Percentiles rank a stretch among this genome's conserved stretches.
Conservation (phyloP, 2,329 filamentous ascomycete species). For the Ascosphaera apis region DNA sequence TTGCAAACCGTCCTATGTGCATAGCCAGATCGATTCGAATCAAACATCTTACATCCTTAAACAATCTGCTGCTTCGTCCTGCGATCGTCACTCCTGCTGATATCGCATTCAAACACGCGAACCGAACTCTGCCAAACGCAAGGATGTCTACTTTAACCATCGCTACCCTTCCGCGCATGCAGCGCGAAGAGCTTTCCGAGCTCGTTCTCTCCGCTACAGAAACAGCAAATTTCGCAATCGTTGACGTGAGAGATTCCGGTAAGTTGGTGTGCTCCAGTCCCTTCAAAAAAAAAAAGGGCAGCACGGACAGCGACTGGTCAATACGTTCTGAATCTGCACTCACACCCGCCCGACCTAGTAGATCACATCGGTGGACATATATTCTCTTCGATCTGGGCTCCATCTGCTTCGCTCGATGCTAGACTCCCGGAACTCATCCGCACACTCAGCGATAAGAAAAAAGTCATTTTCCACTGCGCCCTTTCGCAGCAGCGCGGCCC, state of each 20-base stretch:
- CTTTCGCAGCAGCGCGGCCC: constrained; percentile 81
- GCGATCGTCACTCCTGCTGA: too few species aligned
- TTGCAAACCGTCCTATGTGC: neutral
- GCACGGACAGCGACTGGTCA: too few species aligned
- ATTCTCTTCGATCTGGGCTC: constrained; percentile 49
- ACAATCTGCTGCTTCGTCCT: neutral
- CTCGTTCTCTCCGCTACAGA: constrained; percentile 32
- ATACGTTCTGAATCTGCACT: neutral
- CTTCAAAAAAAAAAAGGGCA: too few species aligned
- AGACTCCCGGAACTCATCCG: constrained; percentile 64
- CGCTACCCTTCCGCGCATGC: constrained; percentile 41
- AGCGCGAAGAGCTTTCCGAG: constrained; percentile 42
- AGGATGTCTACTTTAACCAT: constrained; percentile 34
- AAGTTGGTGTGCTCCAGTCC: constrained; percentile 6
- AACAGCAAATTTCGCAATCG: constrained; percentile 37
- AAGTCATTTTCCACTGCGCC: constrained; percentile 84
- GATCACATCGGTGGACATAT: constrained; percentile 89
- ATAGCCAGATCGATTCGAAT: neutral
- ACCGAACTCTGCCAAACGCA: too few species aligned
- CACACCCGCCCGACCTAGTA: constrained; percentile 12
- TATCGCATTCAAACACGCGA: neutral
- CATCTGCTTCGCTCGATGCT: constrained; percentile 48
- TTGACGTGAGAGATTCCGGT: constrained; percentile 80
- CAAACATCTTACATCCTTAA: neutral
- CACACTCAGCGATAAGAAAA: constrained; percentile 50